Conservation (phyloP, 1,139 yeast genomes). For the Geotrichum klebahnii region DNA sequence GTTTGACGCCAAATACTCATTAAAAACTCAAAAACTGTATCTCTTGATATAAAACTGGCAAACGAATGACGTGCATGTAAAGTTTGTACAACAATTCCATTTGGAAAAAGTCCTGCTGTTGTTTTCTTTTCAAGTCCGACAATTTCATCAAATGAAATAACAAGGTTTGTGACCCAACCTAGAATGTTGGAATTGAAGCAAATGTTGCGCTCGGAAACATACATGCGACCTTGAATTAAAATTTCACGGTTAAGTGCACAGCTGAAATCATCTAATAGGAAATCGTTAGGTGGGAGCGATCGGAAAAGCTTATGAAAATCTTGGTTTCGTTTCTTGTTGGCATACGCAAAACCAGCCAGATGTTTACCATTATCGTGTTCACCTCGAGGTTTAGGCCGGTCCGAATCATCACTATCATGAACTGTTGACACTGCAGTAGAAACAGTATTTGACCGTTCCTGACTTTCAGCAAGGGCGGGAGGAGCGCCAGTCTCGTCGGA, state of each 20-base stretch:
- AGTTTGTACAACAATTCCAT: conserved; percentile 75
- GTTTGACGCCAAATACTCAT: conserved; percentile 40
- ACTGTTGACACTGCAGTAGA: not conserved
- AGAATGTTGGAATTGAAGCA: conserved; percentile 87
- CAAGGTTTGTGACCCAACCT: conserved; percentile 86
- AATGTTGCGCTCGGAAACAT: conserved; percentile 71
- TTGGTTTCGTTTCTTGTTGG: conserved; percentile 64
- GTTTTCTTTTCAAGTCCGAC: conserved; percentile 69
- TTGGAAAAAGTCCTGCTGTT: conserved; percentile 88
- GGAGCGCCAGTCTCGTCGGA: not conserved
- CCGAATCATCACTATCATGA: conserved; percentile 2
- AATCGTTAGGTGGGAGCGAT: conserved; percentile 63
- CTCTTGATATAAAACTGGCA: conserved; percentile 85
- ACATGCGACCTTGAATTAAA: conserved; percentile 83
- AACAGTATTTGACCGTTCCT: not conserved
- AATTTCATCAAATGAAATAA: conserved; percentile 69
- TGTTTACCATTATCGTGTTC: conserved; percentile 6
- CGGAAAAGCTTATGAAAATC: conserved; percentile 78
- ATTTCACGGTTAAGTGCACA: conserved; percentile 90
- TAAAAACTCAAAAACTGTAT: conserved; percentile 67
- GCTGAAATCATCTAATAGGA: conserved; percentile 75
- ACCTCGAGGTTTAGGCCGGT: conserved; percentile 12
- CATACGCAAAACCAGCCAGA: conserved; percentile 41
- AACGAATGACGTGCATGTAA: conserved; percentile 61
- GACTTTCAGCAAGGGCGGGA: not conserved